Conservation (phyloP, 768 basidiomycete species). For the Psilocybe sp. region DNA sequence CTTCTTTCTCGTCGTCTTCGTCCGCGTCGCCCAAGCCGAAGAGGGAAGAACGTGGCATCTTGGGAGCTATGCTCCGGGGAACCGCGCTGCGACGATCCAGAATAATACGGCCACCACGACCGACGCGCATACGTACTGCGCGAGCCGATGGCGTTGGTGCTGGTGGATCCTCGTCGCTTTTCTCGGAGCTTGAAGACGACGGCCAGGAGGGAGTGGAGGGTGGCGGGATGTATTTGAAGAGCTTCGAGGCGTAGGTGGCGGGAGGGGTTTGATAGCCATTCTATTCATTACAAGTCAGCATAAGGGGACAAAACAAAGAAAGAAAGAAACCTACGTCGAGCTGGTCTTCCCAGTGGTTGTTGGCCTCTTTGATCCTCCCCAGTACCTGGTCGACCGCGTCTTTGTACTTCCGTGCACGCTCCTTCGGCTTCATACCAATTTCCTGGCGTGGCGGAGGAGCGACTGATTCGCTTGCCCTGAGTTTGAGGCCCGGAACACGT, state of each 20-base stretch:
- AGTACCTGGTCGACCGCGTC: slow-evolving; percentile 62
- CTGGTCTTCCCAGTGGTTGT: slow-evolving; percentile 84
- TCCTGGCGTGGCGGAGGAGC: slow-evolving; percentile 43
- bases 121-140: slow-evolving; percentile 70
- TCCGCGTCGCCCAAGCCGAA: slow-evolving; percentile 20
- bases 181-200: slow-evolving; percentile 21
- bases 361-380: slow-evolving; percentile 63
- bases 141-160: slow-evolving; percentile 27
- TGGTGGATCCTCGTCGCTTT: slow-evolving; percentile 22
- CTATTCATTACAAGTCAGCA: slow-evolving; percentile 30
- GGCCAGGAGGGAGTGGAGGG: slow-evolving; percentile 30
- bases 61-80: slow-evolving; percentile 20
- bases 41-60: slow-evolving; percentile 24
- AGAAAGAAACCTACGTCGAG: slow-evolving; percentile 59
- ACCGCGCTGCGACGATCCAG: slow-evolving; percentile 63
- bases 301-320: neutral
- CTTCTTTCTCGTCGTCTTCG: slow-evolving; percentile 23
- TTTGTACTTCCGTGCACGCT: slow-evolving; percentile 59
- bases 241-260: slow-evolving; percentile 53
- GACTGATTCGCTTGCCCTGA: slow-evolving; percentile 45
- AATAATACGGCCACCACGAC: slow-evolving; percentile 77
- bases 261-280: slow-evolving; percentile 69
- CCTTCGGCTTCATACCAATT: slow-evolving; percentile 57
- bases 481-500: slow-evolving; percentile 50
- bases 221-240: slow-evolving; percentile 62